Conservation (phyloP, 495 filamentous ascomycete species). For the Melanomma pulvis-pyrius region DNA sequence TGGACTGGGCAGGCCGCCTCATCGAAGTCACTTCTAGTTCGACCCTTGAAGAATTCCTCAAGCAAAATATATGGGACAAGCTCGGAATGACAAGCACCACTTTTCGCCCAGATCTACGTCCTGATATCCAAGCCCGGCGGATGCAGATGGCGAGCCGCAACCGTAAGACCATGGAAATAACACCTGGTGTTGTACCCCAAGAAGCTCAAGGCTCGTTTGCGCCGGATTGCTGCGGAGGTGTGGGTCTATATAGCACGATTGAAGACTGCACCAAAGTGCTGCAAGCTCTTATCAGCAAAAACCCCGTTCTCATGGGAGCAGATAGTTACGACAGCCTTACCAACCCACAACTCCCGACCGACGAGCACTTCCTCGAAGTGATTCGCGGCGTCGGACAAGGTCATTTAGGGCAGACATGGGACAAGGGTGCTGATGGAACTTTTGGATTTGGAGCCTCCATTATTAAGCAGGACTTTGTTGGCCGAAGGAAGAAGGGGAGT, state of each 20-base stretch:
- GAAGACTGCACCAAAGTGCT: constrained; percentile 56
- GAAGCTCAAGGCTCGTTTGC: constrained; percentile 16
- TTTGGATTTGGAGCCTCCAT: constrained; percentile 46
- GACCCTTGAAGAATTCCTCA: constrained; percentile 51
- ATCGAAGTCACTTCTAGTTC: constrained; percentile 17
- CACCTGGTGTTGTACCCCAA: constrained; percentile 7
- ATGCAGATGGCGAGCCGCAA: constrained; percentile 40
- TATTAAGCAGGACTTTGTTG: constrained; percentile 39
- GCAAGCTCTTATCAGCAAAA: constrained; percentile 50
- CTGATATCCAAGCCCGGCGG: constrained; percentile 38
- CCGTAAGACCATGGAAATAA: constrained; percentile 36
- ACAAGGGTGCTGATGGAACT: constrained; percentile 34
- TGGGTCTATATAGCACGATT: constrained; percentile 55
- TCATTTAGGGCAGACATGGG: constrained; percentile 29
- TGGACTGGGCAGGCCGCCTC: constrained; percentile 39
- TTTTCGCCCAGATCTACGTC: constrained; percentile 46
- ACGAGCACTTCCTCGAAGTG: constrained; percentile 26
- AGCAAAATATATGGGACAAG: constrained; percentile 50
- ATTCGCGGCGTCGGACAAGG: constrained; percentile 11
- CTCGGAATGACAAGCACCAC: constrained; percentile 50
- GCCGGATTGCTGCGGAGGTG: constrained; percentile 54
- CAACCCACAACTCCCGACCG: constrained; percentile 29
- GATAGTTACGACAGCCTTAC: constrained; percentile 56
- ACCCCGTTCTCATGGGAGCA: constrained; percentile 49
- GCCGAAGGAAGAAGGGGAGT: constrained; percentile 40